Percentiles rank a stretch among this genome's conserved stretches.
Conservation (phyloP, 192 early-diverging fungal species). For the Coemansia sp. region DNA sequence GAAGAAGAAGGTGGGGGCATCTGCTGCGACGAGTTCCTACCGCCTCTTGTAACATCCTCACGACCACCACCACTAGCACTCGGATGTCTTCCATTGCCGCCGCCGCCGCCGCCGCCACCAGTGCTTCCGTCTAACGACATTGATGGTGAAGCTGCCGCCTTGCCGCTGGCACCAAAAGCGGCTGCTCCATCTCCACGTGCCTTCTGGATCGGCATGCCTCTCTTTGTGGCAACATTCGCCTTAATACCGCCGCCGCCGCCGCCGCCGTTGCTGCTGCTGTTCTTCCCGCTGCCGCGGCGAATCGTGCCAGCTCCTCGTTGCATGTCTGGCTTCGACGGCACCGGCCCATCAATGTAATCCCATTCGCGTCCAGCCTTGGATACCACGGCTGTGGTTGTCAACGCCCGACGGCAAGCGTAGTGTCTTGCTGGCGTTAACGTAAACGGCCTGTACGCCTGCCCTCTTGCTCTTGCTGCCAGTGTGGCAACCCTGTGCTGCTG, state of each 20-base stretch:
- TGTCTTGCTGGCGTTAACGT: conserved; percentile 1
- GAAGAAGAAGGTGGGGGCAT: background rate
- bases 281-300: background rate
- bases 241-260: no score
- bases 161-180: background rate
- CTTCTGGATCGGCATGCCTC: conserved; percentile 11
- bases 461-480: conserved; percentile 2
- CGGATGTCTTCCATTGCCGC: conserved; percentile 17
- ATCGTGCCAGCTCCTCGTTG: background rate
- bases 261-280: background rate
- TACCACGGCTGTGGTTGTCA: conserved; percentile 11
- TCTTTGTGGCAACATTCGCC: background rate
- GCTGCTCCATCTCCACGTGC: no score
- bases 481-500: conserved; percentile 11
- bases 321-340: background rate
- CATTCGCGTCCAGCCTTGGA: conserved; percentile 48
- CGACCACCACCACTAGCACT: conserved; percentile 9
- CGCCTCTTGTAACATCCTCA: conserved; percentile 15
- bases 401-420: conserved; percentile 12
- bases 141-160: conserved; percentile 5
- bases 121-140: background rate
- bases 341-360: conserved; percentile 49
- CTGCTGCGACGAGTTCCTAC: conserved; percentile 5
- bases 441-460: conserved; percentile 1
- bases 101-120: background rate